These are phyloP conservation scores for Panaeolus cyanescens DNA, from an alignment of 768 basidiomycete genomes.

Conservation along the genomic window DNA sequence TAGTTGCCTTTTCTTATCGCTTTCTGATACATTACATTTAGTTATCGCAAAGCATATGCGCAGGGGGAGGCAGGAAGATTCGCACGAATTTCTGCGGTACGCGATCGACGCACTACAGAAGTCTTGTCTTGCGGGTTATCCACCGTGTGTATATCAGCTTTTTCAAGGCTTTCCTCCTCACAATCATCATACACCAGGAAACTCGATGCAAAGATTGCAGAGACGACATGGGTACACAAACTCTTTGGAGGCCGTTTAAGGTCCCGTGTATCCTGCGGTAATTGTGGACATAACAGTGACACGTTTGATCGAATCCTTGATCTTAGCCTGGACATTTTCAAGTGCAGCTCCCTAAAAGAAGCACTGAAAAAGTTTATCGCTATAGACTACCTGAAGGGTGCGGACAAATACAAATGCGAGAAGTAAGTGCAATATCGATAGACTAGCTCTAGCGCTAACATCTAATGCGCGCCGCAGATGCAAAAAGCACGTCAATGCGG, in stretches of 20 bases:
- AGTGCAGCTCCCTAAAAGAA: conserved; percentile 59
- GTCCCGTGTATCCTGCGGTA: conserved; percentile 84
- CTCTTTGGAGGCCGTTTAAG: conserved; percentile 92
- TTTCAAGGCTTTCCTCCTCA: neutral
- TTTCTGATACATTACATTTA: conserved; percentile 31
- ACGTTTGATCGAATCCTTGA: conserved; percentile 96
- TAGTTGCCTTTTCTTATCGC: neutral
- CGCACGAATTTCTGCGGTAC: conserved; percentile 97
- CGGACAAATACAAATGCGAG: conserved; percentile 98
- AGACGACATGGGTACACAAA: conserved; percentile 93
- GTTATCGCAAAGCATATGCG: conserved; percentile 92
- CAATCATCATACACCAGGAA: conserved; percentile 46
- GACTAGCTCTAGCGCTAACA: neutral
- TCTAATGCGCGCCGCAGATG: conserved; percentile 56
- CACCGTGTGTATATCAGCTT: conserved; percentile 54
- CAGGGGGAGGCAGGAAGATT: conserved; percentile 92
- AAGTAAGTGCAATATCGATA: conserved; percentile 59
- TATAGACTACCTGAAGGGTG: conserved; percentile 81
- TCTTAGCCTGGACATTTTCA: conserved; percentile 86
- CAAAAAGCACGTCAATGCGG: conserved; percentile 87
- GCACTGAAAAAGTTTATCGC: conserved; percentile 82
- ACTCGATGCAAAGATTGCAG: conserved; percentile 67
- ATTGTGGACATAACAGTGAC: conserved; percentile 87
- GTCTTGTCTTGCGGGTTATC: conserved; percentile 70
- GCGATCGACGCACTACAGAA: conserved; percentile 90